A percentile compares a stretch with the other conserved stretches of the same genome.
These are phyloP conservation scores for Sarocladium strictum DNA, from an alignment of 2,329 filamentous ascomycete species.

Conservation along the genomic window DNA sequence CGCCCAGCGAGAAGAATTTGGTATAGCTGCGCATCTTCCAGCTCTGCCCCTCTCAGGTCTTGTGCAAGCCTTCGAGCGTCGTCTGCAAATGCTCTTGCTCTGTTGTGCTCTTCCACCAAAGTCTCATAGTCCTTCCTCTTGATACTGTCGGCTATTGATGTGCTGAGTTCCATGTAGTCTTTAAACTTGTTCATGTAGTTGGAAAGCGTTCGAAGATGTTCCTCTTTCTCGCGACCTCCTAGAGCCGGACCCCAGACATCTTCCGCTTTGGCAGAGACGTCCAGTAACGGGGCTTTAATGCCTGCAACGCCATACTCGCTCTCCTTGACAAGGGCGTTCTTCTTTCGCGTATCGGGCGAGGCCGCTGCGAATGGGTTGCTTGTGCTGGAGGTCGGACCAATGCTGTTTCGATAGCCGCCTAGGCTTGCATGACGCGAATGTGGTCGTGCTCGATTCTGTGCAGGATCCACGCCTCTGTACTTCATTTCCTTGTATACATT, in stretches of 20 bases:
- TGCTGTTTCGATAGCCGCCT: constrained; percentile 55
- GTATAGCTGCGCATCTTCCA: constrained; percentile 76
- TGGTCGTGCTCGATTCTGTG: constrained; percentile 33
- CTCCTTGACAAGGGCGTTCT: constrained; percentile 88
- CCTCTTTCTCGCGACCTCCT: constrained; percentile 85
- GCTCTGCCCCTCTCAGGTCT: constrained; percentile 43
- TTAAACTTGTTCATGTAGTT: constrained; percentile 72
- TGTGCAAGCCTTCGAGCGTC: constrained; percentile 67
- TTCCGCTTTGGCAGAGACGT: constrained; percentile 89
- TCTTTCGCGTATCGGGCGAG: constrained; percentile 55
- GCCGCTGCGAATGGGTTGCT: constrained; percentile 19
- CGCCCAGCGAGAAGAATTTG: constrained; percentile 81
- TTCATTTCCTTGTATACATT: constrained; percentile 99
- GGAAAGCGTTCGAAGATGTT: constrained; percentile 73
- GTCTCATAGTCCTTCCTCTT: constrained; percentile 86
- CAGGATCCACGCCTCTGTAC: constrained; percentile 55
- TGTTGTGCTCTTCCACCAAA: constrained; percentile 79
- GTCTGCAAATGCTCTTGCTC: constrained; percentile 75
- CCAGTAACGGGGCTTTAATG: constrained; percentile 81
- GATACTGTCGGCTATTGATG: constrained; percentile 74
- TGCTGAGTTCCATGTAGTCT: constrained; percentile 75
- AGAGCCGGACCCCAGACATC: constrained; percentile 96
- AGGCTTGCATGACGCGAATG: constrained; percentile 66
- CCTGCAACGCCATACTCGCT: constrained; percentile 85
- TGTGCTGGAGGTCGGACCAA: constrained; percentile 19